A percentile compares a stretch with the other conserved stretches of the same genome.
These are phyloP conservation scores for Niebla homalea DNA, from an alignment of 495 filamentous ascomycete genomes.

Conservation along the genomic window DNA sequence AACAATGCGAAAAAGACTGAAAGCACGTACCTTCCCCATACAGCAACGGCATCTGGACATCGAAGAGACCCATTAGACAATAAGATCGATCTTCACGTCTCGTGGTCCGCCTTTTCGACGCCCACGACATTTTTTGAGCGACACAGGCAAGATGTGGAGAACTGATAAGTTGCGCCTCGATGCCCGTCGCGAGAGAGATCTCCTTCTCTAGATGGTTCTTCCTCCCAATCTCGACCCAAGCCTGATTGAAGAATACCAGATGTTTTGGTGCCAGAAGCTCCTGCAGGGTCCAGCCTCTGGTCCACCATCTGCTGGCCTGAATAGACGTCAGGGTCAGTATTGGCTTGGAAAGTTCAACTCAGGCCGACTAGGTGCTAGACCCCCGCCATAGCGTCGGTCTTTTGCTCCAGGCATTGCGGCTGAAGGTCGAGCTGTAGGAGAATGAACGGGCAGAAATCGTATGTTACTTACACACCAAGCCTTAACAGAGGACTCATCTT, in stretches of 20 bases:
- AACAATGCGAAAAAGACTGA: no score
- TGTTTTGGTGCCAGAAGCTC: neutral
- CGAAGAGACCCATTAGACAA: constrained; percentile 22
- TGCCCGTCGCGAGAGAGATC: neutral
- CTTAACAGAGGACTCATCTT: neutral
- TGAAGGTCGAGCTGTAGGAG: neutral
- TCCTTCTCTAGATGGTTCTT: neutral
- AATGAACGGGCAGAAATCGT: neutral
- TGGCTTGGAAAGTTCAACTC: neutral
- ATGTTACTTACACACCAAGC: neutral
- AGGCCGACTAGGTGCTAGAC: neutral
- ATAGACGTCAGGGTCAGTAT: neutral
- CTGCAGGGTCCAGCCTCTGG: neutral
- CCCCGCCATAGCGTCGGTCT: neutral
- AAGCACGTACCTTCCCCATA: constrained; percentile 22
- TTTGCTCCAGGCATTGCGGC: neutral
- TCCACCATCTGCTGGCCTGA: neutral
- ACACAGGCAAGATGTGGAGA: neutral
- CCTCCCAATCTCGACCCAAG: neutral
- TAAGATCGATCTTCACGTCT: constrained; percentile 23
- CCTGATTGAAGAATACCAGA: neutral
- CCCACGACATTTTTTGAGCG: constrained; percentile 21
- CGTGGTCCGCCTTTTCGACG: constrained; percentile 18
- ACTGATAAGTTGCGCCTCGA: neutral
- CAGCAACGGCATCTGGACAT: constrained; percentile 21